phyloP scores from a whole-genome alignment of 148 eudicot genomes.

The Rhododendron kiyosumense region DNA sequence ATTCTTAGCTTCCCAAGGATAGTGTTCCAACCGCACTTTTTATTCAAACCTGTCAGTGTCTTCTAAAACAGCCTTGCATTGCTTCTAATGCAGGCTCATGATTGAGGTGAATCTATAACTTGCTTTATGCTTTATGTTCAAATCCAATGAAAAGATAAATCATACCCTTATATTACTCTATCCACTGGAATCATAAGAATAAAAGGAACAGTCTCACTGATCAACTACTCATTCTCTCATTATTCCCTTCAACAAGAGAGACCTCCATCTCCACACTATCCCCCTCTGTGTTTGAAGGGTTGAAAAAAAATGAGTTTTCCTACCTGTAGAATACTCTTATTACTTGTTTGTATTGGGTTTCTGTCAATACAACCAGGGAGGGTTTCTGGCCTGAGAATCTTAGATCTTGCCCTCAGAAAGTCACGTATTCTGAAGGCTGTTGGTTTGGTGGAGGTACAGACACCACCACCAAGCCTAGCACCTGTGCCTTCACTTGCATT shows the following conservation, averaged over 20 bases:
- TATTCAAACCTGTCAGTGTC: constrained; percentile 67
- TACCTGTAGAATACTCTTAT: constrained; percentile 26
- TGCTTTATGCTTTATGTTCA: constrained; percentile 31
- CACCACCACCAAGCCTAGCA: constrained; percentile 28
- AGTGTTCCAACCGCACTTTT: constrained; percentile 61
- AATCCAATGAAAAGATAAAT: constrained; percentile 25
- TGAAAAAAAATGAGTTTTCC: constrained; percentile 31
- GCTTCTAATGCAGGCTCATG: constrained; percentile 61
- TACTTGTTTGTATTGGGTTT: constrained; percentile 45
- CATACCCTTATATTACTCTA: constrained; percentile 12
- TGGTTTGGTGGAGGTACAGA: constrained; percentile 7
- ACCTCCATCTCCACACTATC: not conserved
- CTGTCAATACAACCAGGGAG: constrained; percentile 37
- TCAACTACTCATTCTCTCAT: constrained; percentile 20
- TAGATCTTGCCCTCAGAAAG: constrained; percentile 51
- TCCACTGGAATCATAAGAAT: constrained; percentile 11
- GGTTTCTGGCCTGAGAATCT: constrained; percentile 43
- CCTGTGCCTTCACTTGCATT: constrained; percentile 39
- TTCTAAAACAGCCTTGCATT: constrained; percentile 49
- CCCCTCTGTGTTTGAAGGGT: constrained; percentile 2
- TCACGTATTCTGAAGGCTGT: constrained; percentile 19
- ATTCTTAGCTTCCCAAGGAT: constrained; percentile 82
- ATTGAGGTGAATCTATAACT: constrained; percentile 69
- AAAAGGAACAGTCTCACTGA: constrained; percentile 13
- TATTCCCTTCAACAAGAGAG: constrained; percentile 8